phyloP scores from a whole-genome alignment of 1,284 basidiomycete species.

The Vanrija pseudolonga region DNA sequence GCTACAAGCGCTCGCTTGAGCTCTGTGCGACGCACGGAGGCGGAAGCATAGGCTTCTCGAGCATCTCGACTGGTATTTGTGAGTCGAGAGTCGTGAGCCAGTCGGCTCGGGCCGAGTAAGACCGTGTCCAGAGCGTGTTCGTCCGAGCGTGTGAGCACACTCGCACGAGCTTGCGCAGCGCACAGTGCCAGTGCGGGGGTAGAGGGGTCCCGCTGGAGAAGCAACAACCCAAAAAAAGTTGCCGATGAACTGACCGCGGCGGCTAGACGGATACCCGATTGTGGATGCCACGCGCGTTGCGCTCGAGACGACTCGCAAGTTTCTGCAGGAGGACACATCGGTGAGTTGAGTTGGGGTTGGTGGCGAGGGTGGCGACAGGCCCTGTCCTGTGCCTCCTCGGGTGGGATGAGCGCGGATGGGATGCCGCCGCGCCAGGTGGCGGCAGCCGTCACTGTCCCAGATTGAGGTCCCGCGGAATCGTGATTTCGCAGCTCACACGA shows the following conservation, averaged over 20 bases:
- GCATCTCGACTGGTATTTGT: conserved; percentile 42
- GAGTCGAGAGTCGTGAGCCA: conserved; percentile 28
- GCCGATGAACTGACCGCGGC: not conserved
- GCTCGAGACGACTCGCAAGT: conserved; percentile 34
- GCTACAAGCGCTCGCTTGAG: conserved; percentile 66
- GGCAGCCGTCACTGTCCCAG: not conserved
- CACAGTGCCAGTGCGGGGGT: no score
- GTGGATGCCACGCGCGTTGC: conserved; percentile 44
- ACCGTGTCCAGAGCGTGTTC: no score
- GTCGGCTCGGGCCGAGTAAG: no score
- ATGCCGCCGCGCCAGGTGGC: no score
- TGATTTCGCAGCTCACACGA: no score
- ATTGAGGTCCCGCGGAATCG: no score
- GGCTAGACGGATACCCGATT: conserved; percentile 47
- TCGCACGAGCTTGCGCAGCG: no score
- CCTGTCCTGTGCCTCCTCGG: not conserved
- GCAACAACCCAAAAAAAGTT: not conserved
- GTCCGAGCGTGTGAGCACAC: no score
- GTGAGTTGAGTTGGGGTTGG: conserved; percentile 26
- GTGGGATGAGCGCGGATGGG: not conserved
- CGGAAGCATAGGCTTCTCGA: conserved; percentile 60
- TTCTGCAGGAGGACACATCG: conserved; percentile 28
- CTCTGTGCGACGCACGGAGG: conserved; percentile 61
- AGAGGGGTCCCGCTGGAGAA: not conserved
- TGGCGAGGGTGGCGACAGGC: not conserved